Base-by-base conservation (phyloP, 345 rosid species). In the Tarenaya hassleriana region DNA sequence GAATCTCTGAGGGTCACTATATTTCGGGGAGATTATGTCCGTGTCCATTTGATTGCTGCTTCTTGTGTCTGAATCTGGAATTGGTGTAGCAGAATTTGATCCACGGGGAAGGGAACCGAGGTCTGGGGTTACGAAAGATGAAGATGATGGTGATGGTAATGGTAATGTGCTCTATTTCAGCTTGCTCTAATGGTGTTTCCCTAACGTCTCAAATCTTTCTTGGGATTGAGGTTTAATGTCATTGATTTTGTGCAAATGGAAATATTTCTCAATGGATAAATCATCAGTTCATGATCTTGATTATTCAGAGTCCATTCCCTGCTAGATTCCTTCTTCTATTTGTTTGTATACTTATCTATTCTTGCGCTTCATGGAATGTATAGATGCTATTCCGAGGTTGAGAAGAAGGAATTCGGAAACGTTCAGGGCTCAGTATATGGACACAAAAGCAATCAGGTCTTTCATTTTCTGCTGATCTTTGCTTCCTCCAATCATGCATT, bases 381-480 rank as follows among this genome's bases (percentile, higher is more conserved):
- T 80, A 82, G 95, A 71, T 62, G 40, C 48, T 62, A 35, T 49
- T 62, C 80, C 73, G 33, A 66, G 60, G 75, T 21, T 64, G 68
- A 77, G 91, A 68, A 75, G 95, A 56, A 65, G 91, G 40, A 83
- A 81, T 44, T 86, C 97, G 2, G 96, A 90, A 67, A 90, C 94
- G 39, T 86, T 73, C 48, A 75, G 94, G 70, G 60, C 73, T 11
- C 97, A 90, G 64, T 90, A 86, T 65, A 80, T 90, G 62, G 81
- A 80, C 56, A 69, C 77, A 31, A 81, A 86, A 64, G 87, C 86
- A 58, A 40, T 90, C 77, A 86, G 88, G 97, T 65, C 67, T 61
- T 44, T 20, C 7, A 32, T 60, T 34, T 24, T 24, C 29, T 24
- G 29, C 29, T 24, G 29, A 16, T 6, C 16, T 4, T 46, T 10